These are phyloP conservation scores for Olyra latifolia DNA, from an alignment of 176 grass and related monocot species.

Conservation along the genomic window DNA sequence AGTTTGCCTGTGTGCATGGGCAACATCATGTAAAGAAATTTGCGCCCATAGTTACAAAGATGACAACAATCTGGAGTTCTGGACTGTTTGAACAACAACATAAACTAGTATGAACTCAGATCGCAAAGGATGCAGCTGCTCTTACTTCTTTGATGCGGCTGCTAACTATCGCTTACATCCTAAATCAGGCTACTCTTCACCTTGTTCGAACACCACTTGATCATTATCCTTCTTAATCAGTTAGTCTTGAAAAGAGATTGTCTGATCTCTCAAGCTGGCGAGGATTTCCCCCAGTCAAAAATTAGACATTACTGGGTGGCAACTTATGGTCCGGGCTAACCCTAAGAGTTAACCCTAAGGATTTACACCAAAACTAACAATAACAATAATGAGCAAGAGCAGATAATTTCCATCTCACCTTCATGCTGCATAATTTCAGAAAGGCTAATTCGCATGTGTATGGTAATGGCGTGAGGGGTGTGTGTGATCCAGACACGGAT, in stretches of 20 bases:
- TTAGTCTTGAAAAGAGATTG: background rate
- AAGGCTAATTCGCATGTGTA: background rate
- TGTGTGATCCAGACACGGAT: background rate
- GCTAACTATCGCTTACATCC: background rate
- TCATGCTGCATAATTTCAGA: background rate
- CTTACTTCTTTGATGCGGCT: background rate
- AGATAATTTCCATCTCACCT: background rate
- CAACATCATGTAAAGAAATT: background rate
- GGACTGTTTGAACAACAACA: background rate
- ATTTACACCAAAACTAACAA: background rate
- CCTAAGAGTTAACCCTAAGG: background rate
- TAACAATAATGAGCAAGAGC: background rate
- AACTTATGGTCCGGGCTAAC: background rate
- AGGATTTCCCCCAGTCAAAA: background rate
- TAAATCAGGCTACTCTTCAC: background rate
- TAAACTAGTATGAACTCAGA: background rate
- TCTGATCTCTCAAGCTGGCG: background rate
- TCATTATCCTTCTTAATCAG: background rate
- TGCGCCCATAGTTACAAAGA: background rate
- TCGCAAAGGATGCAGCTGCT: background rate
- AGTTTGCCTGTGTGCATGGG: conserved; percentile 46
- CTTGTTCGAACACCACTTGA: background rate
- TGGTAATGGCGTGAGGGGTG: background rate
- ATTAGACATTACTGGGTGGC: background rate
- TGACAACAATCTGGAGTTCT: background rate